Evolutionary conservation across 2,329 filamentous ascomycete species (phyloP).

Genomic region (Trichoderma afroharzianum): DNA sequence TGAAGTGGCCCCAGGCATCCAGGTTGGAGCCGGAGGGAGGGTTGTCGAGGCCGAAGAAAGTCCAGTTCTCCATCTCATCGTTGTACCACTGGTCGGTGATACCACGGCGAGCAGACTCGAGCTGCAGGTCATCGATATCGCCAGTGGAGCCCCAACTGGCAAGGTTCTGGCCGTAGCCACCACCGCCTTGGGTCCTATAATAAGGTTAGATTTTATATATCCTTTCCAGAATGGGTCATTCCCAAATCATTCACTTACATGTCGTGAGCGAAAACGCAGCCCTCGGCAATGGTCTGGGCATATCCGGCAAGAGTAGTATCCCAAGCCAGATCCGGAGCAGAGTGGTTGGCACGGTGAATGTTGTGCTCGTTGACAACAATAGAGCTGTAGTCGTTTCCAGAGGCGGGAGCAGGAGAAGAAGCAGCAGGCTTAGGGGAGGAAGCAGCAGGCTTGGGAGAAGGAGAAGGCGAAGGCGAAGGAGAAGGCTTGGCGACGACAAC

Average conservation of each 20-base stretch:
- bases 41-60: slow-evolving; percentile 56
- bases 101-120: slow-evolving; percentile 59
- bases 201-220: slow-evolving; percentile 29
- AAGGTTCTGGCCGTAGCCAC: slow-evolving; percentile 84
- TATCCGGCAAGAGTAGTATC: slow-evolving; percentile 58
- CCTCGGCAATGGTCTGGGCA: slow-evolving; percentile 60
- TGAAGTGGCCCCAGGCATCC: slow-evolving; percentile 57
- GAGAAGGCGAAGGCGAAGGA: neutral
- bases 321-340: slow-evolving; percentile 63
- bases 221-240: neutral
- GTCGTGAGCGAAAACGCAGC: slow-evolving; percentile 72
- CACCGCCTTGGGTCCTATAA: slow-evolving; percentile 53
- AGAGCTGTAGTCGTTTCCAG: slow-evolving; percentile 30
- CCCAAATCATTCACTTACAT: slow-evolving; percentile 53
- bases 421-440: neutral
- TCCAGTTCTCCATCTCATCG: slow-evolving; percentile 60
- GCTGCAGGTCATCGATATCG: slow-evolving; percentile 35
- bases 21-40: slow-evolving; percentile 60
- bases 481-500: neutral
- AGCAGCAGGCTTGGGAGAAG: slow-evolving; percentile 11
- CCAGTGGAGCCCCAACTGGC: slow-evolving; percentile 56
- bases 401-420: slow-evolving; percentile 14
- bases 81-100: slow-evolving; percentile 90
- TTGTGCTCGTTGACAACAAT: slow-evolving; percentile 73
- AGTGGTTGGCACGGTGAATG: slow-evolving; percentile 79